These are phyloP conservation scores for Crassisporium funariophilum DNA, from an alignment of 768 basidiomycete species.

Conservation along the genomic window DNA sequence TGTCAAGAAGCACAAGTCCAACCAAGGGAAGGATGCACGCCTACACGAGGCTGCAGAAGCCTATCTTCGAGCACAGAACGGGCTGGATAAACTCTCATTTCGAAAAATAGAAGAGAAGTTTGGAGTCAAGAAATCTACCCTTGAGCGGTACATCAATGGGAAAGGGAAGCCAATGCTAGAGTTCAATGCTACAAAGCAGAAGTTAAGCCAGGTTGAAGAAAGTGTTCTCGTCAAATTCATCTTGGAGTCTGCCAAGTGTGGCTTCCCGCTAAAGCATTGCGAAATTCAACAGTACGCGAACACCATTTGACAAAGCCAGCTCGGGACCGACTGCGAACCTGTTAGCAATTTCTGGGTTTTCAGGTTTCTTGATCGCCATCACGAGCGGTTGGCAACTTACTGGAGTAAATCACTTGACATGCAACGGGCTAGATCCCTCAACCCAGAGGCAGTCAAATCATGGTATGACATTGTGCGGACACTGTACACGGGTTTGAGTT, in stretches of 20 bases:
- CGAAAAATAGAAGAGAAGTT: no score
- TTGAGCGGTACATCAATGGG: conserved; percentile 21
- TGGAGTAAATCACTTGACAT: conserved; percentile 34
- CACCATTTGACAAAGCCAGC: conserved; percentile 22
- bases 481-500: conserved; percentile 13
- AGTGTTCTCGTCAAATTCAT: conserved; percentile 31
- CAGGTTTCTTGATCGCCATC: conserved; percentile 28
- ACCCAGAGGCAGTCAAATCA: conserved; percentile 26
- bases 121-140: conserved; percentile 14
- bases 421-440: conserved; percentile 29
- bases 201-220: conserved; percentile 28
- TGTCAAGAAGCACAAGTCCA: no score
- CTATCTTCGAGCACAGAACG: no score
- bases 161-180: conserved; percentile 11
- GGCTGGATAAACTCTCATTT: no score
- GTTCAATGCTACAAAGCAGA: conserved; percentile 26
- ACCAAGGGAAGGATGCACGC: no score
- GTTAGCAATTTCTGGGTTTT: conserved; percentile 31
- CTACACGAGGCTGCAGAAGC: no score
- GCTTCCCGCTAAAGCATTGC: conserved; percentile 21
- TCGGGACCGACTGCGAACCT: conserved; percentile 12
- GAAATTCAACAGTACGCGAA: conserved; percentile 26
- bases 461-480: conserved; percentile 34
- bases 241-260: conserved; percentile 27
- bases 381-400: conserved; percentile 29